Evolutionary conservation across 2,329 filamentous ascomycete genomes (phyloP).

Genomic region (Ascochyta pisi): DNA sequence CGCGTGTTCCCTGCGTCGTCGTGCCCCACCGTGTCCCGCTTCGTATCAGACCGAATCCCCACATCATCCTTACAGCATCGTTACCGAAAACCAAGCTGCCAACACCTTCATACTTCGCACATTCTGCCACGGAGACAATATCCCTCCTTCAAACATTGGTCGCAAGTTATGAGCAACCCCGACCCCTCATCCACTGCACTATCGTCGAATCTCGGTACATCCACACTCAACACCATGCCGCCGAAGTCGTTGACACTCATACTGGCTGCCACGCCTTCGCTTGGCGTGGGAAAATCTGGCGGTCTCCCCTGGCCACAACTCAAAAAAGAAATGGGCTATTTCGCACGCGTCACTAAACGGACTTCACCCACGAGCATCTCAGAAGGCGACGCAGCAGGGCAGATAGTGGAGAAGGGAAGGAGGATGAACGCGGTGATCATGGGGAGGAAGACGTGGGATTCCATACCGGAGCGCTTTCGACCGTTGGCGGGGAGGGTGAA

Average conservation of each 20-base stretch:
- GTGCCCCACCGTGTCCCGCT: constrained; percentile 8
- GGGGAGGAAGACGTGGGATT: constrained; percentile 97
- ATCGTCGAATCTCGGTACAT: not conserved
- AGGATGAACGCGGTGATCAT: constrained; percentile 78
- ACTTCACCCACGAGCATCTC: constrained; percentile 45
- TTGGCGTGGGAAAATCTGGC: constrained; percentile 85
- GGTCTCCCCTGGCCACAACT: constrained; percentile 88
- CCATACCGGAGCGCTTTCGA: constrained; percentile 78
- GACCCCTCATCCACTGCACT: not conserved
- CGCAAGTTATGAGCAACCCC: constrained; percentile 6
- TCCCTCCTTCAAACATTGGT: too few relatives aligned
- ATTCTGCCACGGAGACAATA: too few relatives aligned
- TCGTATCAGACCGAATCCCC: constrained; percentile 2
- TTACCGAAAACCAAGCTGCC: not conserved
- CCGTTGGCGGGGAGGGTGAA: constrained; percentile 83
- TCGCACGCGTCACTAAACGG: constrained; percentile 85
- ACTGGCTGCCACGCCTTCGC: constrained; percentile 86
- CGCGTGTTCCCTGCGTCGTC: constrained; percentile 13
- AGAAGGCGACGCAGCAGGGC: constrained; percentile 8
- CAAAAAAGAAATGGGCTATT: constrained; percentile 92
- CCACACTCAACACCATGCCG: constrained; percentile 22
- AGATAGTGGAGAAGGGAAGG: not conserved
- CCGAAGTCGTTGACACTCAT: constrained; percentile 78
- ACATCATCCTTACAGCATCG: constrained; percentile 3
- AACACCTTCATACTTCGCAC: too few relatives aligned